A percentile compares a stretch with the other conserved stretches of the same genome.
Conservation (phyloP, 345 rosid genomes). For the Hevea brasiliensis region DNA sequence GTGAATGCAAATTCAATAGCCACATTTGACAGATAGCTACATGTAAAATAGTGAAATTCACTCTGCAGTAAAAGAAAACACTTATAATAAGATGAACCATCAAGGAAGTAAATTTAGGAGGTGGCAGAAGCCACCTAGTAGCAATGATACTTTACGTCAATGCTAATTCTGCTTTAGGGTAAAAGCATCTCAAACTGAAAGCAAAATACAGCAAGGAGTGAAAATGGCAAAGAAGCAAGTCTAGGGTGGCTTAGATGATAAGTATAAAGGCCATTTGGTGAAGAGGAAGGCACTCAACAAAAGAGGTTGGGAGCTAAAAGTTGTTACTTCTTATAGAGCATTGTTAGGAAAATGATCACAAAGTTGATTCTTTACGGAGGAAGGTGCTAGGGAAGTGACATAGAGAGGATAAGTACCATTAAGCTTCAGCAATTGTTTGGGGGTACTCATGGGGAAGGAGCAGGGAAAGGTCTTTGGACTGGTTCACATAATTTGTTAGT, state of each 20-base stretch:
- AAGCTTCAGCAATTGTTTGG: background rate
- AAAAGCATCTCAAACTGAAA: background rate
- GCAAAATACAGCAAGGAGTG: background rate
- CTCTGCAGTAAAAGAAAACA: background rate
- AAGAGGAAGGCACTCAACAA: too few relatives aligned
- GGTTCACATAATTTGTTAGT: background rate
- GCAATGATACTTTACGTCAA: background rate
- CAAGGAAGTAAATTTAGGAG: background rate
- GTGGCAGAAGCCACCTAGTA: background rate
- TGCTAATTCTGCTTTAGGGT: background rate
- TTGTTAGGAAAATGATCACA: background rate
- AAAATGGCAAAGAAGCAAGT: background rate
- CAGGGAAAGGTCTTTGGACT: background rate
- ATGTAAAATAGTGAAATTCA: background rate
- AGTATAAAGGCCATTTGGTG: background rate
- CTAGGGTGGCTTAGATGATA: background rate
- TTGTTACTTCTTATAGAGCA: background rate
- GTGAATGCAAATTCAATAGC: background rate
- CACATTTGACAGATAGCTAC: background rate
- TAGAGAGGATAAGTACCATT: background rate
- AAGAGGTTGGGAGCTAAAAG: too few relatives aligned
- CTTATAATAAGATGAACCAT: background rate
- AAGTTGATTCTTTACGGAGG: background rate
- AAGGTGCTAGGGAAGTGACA: background rate
- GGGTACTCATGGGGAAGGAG: too few relatives aligned